Percentiles rank a stretch among this genome's conserved stretches.
Conservation (phyloP, 768 basidiomycete genomes). For the Suillus plorans region DNA sequence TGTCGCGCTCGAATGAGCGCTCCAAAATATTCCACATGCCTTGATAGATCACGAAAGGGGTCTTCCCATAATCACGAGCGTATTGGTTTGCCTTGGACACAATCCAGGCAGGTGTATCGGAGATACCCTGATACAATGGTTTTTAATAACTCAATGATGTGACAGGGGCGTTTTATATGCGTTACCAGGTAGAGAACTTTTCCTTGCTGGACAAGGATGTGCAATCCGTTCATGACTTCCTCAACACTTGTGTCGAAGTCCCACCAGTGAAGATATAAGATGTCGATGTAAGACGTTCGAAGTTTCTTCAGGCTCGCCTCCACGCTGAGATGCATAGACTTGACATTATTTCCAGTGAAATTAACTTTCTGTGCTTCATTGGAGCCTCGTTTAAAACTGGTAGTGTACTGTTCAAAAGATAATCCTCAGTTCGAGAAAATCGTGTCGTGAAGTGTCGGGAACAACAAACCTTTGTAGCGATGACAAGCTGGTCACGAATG, state of each 20-base stretch:
- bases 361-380: conserved; percentile 33
- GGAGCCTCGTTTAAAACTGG: conserved; percentile 19
- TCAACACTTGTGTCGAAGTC: conserved; percentile 38
- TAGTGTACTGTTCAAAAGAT: conserved; percentile 18
- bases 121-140: conserved; percentile 19
- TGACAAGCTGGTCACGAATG: conserved; percentile 44
- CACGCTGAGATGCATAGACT: conserved; percentile 42
- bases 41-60: conserved; percentile 47
- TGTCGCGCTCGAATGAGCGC: conserved; percentile 45
- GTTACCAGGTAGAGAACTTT: conserved; percentile 38
- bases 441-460: not conserved
- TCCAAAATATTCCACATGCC: conserved; percentile 34
- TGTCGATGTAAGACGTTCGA: conserved; percentile 24
- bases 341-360: conserved; percentile 49
- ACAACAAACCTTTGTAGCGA: conserved; percentile 39
- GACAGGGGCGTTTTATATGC: conserved; percentile 7
- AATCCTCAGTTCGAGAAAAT: not conserved
- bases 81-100: conserved; percentile 43
- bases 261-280: conserved; percentile 32
- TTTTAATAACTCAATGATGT: not conserved
- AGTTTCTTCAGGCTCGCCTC: conserved; percentile 24
- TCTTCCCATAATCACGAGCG: conserved; percentile 39
- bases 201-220: conserved; percentile 35
- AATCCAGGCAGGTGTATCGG: conserved; percentile 40
- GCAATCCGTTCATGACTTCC: conserved; percentile 41